Evolutionary conservation across 495 filamentous ascomycete species (phyloP), one percentile per base, ranked within the genome.

Genomic region (Choiromyces venosus): DNA sequence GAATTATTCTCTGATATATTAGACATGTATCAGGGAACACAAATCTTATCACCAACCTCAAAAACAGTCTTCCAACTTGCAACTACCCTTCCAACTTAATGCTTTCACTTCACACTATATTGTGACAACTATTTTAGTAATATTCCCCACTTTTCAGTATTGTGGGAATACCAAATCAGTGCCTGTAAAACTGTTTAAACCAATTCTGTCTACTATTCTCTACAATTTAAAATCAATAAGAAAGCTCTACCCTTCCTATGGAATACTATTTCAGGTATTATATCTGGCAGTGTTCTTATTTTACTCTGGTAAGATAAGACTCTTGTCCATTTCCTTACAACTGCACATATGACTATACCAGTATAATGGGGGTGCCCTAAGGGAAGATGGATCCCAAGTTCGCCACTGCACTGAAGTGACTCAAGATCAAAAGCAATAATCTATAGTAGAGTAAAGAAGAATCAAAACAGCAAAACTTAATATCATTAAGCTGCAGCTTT

Each of bases 121-220:
- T 75, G 68, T 33, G 69, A 75, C 37, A 75, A 75, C 66, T 74
- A 71, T 29, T 75, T 75, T 37, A 65, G 68, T 1, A 71, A 74
- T 65, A 65, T 75, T n/a, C n/a, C 42, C 0, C 37, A 67, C 1
- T 75, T 71, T 37, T 4, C 21, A 1, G 66, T 38, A 19, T 18
- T 72, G 18, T 38, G 56, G 0, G 65, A 68, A 37, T 52, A 37
- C 0, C 7, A 4, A 7, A 73, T 73, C 29, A 44, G 29, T 35
- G 73, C 69, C 0, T 75, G 73, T 65, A 64, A 68, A 0, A 75
- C 42, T 6, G 42, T 68, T 14, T 0, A 64, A 1, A 46, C 42
- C 1, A 71, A 68, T 65, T 71, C 69, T 19, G 19, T 38, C 12
- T 4, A 12, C 42, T 71, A 71, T 68, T 56, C 65, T 12, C 0